Evolutionary conservation across 2,329 filamentous ascomycete genomes (phyloP).

Genomic region (Alternaria arbusti): DNA sequence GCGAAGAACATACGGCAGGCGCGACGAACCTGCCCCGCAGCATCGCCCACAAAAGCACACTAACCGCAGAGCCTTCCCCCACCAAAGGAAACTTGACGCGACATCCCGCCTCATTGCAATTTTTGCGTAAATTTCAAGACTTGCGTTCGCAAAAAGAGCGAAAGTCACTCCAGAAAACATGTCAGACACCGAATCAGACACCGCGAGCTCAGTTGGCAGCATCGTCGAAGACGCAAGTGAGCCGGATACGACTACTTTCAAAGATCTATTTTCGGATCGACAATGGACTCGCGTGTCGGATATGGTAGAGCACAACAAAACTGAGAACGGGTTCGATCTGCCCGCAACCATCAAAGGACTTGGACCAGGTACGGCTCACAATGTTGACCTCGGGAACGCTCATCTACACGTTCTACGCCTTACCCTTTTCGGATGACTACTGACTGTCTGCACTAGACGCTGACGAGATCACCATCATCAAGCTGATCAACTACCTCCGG

Average conservation of each 20-base stretch:
- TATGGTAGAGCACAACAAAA: slow-evolving; percentile 36
- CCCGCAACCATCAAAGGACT: slow-evolving; percentile 35
- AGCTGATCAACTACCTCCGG: slow-evolving; percentile 58
- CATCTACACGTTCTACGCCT: neutral
- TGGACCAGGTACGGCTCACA: slow-evolving; percentile 31
- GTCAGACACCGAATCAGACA: slow-evolving; percentile 40
- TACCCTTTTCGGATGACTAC: slow-evolving; percentile 24
- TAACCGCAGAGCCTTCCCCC: slow-evolving; percentile 31
- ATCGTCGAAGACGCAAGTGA: slow-evolving; percentile 45
- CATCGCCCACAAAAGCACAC: slow-evolving; percentile 37
- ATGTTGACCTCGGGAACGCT: neutral
- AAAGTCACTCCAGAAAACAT: slow-evolving; percentile 12
- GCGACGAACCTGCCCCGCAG: slow-evolving; percentile 30
- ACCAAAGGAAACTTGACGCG: slow-evolving; percentile 13
- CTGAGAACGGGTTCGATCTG: slow-evolving; percentile 38
- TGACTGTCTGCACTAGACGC: slow-evolving; percentile 28
- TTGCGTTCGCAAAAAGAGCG: neutral
- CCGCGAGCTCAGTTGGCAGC: slow-evolving; percentile 42
- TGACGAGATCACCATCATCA: slow-evolving; percentile 44
- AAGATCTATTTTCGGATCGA: slow-evolving; percentile 45
- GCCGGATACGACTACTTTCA: slow-evolving; percentile 44
- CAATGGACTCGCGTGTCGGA: slow-evolving; percentile 36
- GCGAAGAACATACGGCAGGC: slow-evolving; percentile 21
- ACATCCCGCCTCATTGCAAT: neutral
- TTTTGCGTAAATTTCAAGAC: neutral